A percentile compares a stretch with the other conserved stretches of the same genome.
phyloP scores from a whole-genome alignment of 805 yeast genomes.

The Komagataella pastoris region DNA sequence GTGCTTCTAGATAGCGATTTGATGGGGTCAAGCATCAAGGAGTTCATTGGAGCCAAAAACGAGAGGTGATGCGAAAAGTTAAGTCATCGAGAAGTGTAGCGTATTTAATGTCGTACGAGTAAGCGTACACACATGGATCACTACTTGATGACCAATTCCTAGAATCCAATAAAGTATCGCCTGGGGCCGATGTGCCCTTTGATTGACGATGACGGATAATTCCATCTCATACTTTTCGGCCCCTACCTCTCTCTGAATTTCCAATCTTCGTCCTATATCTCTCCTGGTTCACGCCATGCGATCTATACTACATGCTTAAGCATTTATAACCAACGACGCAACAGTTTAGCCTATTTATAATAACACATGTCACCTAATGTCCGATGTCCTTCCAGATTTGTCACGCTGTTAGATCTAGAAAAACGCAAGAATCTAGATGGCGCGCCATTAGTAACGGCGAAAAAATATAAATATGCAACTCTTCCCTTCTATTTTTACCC shows the following conservation, averaged over 20 bases:
- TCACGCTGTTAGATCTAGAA: neutral
- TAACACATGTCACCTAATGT: neutral
- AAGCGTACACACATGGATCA: neutral
- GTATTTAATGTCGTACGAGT: neutral
- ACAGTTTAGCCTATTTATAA: neutral
- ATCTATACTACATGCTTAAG: neutral
- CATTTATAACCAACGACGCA: neutral
- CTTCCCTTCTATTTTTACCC: neutral
- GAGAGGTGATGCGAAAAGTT: neutral
- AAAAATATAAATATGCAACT: neutral
- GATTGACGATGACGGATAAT: no score
- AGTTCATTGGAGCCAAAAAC: constrained; percentile 20
- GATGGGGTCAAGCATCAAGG: constrained; percentile 23
- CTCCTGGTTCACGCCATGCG: neutral
- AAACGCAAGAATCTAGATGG: neutral
- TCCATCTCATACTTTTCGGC: no score
- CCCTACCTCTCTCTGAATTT: no score
- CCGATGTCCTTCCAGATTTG: neutral
- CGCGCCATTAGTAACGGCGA: constrained; percentile 2
- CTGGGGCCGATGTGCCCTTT: no score
- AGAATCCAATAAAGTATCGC: neutral
- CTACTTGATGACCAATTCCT: neutral
- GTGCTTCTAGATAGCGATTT: constrained; percentile 36
- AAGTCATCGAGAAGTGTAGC: no score
- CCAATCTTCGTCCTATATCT: neutral